Evolutionary conservation across 305 asterid genomes (phyloP).

Genomic region (Fraxinus nigra): DNA sequence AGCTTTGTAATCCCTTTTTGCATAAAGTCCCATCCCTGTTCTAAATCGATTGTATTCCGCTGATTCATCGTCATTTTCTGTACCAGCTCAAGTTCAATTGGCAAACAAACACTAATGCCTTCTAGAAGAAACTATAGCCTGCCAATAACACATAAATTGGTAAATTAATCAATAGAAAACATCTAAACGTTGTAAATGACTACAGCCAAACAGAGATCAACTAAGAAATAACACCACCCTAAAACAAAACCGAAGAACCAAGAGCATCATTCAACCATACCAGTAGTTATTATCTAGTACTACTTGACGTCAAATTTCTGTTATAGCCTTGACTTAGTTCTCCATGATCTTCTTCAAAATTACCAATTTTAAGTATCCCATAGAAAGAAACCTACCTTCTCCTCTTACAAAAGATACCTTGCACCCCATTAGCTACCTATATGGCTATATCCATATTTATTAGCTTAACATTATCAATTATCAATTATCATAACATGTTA

Average conservation of each 20-base stretch:
- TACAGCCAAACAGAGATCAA: not conserved
- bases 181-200: not conserved
- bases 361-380: no score
- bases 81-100: not conserved
- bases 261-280: not conserved
- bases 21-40: slow-evolving; percentile 79
- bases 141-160: slow-evolving; percentile 17
- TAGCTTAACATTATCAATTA: not conserved
- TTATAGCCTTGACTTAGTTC: no score
- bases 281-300: not conserved
- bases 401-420: not conserved
- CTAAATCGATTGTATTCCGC: slow-evolving; percentile 53
- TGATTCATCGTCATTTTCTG: slow-evolving; percentile 49
- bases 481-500: not conserved
- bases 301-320: no score
- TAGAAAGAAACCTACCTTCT: no score
- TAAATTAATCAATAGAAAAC: not conserved
- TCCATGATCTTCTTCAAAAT: not conserved
- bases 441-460: not conserved
- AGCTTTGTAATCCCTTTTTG: slow-evolving; percentile 68
- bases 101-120: not conserved
- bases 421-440: not conserved
- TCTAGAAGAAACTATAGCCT: slow-evolving; percentile 12
- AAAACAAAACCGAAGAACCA: not conserved
- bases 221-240: not conserved